Base-by-base conservation (phyloP, 2,329 filamentous ascomycete species). In the Lachnum nothofagi region DNA sequence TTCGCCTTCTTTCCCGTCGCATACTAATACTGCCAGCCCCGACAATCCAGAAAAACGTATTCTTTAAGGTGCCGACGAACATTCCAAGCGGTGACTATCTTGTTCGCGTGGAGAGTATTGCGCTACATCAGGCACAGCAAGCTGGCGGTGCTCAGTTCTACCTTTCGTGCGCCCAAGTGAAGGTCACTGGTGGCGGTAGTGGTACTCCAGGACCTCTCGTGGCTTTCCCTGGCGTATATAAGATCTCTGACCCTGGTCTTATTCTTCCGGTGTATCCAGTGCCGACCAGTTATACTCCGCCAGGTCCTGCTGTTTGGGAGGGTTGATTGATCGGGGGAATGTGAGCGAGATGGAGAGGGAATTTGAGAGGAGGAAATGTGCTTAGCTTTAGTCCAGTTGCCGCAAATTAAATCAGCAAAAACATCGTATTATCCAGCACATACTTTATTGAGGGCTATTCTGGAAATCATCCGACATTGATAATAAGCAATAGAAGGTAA, bases 131-230 rank as follows among this genome's bases (percentile, higher is more conserved):
- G 5, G 58, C 60, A 9, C 16, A 39, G 2, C 20, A 9, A 4
- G 25, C 45, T 14, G 45, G 48, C 3, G 56, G 49, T 24, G 55
- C 56, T 5, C 60, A 62, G 10, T 59, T 58, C 35, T 61, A 58
- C 40, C 29, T 71, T 42, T 63, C 65, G 5, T 73, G 70, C 44
- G 65, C 64, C 3, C 70, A 73, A 54, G 57, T 72, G 45, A 69
- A 65, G 40, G 65, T 73, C 14, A 70, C 69, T 0, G 68, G 65
- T 12, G 68, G 69, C 8, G 70, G 69, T 7, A 65, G 44, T 44
- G 63, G 67, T 14, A 62, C 52, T 5, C 69, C 69, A 2, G 59
- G 61, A 3, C 67, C 68, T 1, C 53, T 60, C 0, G 62, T 64
- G 38, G 59, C 56, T 34, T 67, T 70, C 50, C 67, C 68, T 1